phyloP scores from a whole-genome alignment of 1,139 yeast species.

The Taiozyma sp. region DNA sequence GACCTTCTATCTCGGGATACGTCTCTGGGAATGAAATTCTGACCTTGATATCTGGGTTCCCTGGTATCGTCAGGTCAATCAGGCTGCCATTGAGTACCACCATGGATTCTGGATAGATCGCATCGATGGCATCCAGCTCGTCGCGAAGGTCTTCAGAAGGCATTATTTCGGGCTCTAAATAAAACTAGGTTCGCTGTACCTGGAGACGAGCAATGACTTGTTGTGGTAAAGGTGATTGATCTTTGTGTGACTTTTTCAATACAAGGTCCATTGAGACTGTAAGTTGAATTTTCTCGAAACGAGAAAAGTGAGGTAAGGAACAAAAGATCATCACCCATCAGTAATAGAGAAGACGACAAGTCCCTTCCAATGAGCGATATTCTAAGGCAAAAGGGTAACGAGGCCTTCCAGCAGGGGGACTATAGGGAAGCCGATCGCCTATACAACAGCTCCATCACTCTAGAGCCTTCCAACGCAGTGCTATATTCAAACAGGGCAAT shows the following conservation, averaged over 20 bases:
- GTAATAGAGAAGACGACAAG: not conserved
- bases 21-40: slow-evolving; percentile 63
- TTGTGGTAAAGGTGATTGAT: not conserved
- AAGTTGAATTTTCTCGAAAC: too few species aligned
- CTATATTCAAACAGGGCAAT: slow-evolving; percentile 80
- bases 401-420: slow-evolving; percentile 51
- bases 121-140: slow-evolving; percentile 79
- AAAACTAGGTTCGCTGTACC: slow-evolving; percentile 1
- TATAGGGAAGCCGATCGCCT: slow-evolving; percentile 53
- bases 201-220: slow-evolving; percentile 7
- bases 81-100: slow-evolving; percentile 35
- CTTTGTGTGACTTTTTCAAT: too few species aligned
- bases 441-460: slow-evolving; percentile 61
- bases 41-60: slow-evolving; percentile 50
- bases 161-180: slow-evolving; percentile 4
- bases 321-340: not conserved
- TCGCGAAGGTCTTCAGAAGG: slow-evolving; percentile 56
- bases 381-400: slow-evolving; percentile 52
- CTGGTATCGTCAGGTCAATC: slow-evolving; percentile 59
- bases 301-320: not conserved
- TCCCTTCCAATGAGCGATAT: slow-evolving; percentile 21
- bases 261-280: too few species aligned
- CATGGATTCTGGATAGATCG: slow-evolving; percentile 74
- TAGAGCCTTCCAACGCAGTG: slow-evolving; percentile 55
- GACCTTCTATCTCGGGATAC: slow-evolving; percentile 61